Evolutionary conservation across 2,329 filamentous ascomycete genomes (phyloP).

Genomic region (Phaeophleospora eucalypticola): DNA sequence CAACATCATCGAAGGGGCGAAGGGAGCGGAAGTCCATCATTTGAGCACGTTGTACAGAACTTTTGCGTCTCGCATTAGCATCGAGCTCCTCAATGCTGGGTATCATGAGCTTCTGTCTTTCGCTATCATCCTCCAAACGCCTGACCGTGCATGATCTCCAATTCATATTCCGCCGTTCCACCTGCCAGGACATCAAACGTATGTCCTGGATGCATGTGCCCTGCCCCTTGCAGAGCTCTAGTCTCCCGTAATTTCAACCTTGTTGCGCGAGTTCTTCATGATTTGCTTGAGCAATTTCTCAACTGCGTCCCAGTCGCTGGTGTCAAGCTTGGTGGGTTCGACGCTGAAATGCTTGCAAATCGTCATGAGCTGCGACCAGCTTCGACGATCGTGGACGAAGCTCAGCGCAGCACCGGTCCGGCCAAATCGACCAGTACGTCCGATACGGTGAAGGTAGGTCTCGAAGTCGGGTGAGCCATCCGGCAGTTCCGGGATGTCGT

Average conservation of each 20-base stretch:
- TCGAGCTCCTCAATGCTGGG: neutral
- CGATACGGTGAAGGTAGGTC: conserved; percentile 97
- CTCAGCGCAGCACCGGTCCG: conserved; percentile 94
- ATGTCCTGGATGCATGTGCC: neutral
- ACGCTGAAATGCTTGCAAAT: conserved; percentile 80
- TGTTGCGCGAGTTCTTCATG: conserved; percentile 57
- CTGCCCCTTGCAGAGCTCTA: neutral
- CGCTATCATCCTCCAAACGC: neutral
- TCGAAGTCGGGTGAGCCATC: conserved; percentile 78
- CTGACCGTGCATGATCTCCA: neutral
- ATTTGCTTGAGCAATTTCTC: conserved; percentile 77
- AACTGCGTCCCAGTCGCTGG: conserved; percentile 84
- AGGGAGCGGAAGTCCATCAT: no score
- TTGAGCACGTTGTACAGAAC: neutral
- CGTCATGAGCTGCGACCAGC: conserved; percentile 72
- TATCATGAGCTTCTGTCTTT: neutral
- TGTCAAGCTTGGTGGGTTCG: conserved; percentile 74
- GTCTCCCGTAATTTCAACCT: conserved; percentile 17
- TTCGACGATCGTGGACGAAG: conserved; percentile 82
- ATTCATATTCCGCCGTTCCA: neutral
- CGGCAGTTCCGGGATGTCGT: conserved; percentile 55
- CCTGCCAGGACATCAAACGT: neutral
- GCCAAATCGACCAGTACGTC: conserved; percentile 92
- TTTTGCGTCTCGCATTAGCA: neutral
- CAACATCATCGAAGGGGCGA: no score